Percentiles rank a stretch among this genome's conserved stretches.
phyloP scores from a whole-genome alignment of 208 protist genomes.

The Leptomonas seymouri region DNA sequence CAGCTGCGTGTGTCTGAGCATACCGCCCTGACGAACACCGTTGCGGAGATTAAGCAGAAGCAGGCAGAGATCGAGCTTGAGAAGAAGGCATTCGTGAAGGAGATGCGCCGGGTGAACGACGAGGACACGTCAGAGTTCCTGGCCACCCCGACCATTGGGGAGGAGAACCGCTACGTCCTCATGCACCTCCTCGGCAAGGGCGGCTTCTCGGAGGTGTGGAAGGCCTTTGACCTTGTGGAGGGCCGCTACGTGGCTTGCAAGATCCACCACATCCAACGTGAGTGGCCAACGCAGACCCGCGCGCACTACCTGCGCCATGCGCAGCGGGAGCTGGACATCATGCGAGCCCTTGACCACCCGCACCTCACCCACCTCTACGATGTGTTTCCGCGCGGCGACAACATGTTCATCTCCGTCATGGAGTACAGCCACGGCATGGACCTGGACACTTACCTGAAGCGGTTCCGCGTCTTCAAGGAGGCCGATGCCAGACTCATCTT shows the following conservation, averaged over 20 bases:
- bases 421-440: conserved; percentile 93
- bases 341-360: conserved; percentile 86
- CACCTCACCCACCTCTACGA: conserved; percentile 86
- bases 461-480: conserved; percentile 78
- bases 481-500: conserved; percentile 90
- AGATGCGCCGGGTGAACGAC: conserved; percentile 79
- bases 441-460: conserved; percentile 92
- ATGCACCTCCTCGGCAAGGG: conserved; percentile 94
- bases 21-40: conserved; percentile 45
- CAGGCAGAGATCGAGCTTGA: conserved; percentile 59
- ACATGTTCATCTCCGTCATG: conserved; percentile 94
- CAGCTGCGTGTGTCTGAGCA: conserved; percentile 61
- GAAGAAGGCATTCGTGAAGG: conserved; percentile 82
- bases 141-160: conserved; percentile 47
- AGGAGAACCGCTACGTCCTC: conserved; percentile 82
- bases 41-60: conserved; percentile 41
- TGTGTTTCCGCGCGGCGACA: conserved; percentile 80
- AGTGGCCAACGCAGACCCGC: conserved; percentile 89
- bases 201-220: conserved; percentile 96
- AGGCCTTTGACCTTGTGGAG: conserved; percentile 90
- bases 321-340: conserved; percentile 94
- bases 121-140: conserved; percentile 80
- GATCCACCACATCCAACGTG: conserved; percentile 92
- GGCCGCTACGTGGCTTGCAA: conserved; percentile 94
- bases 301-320: conserved; percentile 93